These are phyloP conservation scores for Dunaliella sp. DNA, from an alignment of 139 green algal genomes.

Conservation along the genomic window DNA sequence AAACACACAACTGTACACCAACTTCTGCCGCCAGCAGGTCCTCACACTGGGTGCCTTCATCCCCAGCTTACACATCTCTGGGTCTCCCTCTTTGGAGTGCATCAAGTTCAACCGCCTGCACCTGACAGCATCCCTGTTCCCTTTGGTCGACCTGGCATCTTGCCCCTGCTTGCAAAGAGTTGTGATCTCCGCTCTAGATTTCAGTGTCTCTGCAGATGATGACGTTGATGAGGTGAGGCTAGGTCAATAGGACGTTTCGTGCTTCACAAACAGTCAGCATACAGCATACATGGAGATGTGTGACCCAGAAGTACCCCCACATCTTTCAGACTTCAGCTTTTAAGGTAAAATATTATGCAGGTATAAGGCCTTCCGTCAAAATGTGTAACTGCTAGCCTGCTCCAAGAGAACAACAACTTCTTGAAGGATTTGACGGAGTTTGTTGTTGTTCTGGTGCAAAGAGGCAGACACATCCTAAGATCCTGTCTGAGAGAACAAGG, in stretches of 20 bases:
- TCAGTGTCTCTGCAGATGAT: background rate
- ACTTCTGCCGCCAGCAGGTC: background rate
- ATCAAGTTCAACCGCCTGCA: background rate
- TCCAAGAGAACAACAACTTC: too few relatives aligned
- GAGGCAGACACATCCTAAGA: too few relatives aligned
- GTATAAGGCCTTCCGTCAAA: too few relatives aligned
- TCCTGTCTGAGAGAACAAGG: too few relatives aligned
- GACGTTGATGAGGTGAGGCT: background rate
- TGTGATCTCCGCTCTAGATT: background rate
- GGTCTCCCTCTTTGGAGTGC: background rate
- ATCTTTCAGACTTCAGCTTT: too few relatives aligned
- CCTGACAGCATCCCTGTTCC: background rate
- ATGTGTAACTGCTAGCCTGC: too few relatives aligned
- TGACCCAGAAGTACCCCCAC: too few relatives aligned
- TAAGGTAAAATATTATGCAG: too few relatives aligned
- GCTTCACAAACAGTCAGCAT: background rate
- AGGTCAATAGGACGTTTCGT: background rate
- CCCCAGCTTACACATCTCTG: background rate
- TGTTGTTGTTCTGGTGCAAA: too few relatives aligned
- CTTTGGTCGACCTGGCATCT: background rate
- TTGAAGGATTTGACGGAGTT: too few relatives aligned
- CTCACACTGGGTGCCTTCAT: background rate
- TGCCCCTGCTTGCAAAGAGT: background rate
- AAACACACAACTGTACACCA: background rate
- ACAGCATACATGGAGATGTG: background rate